Evolutionary conservation across 2,329 filamentous ascomycete species (phyloP), one percentile per base, ranked within the genome.

Genomic region (Cercospora sojina): DNA sequence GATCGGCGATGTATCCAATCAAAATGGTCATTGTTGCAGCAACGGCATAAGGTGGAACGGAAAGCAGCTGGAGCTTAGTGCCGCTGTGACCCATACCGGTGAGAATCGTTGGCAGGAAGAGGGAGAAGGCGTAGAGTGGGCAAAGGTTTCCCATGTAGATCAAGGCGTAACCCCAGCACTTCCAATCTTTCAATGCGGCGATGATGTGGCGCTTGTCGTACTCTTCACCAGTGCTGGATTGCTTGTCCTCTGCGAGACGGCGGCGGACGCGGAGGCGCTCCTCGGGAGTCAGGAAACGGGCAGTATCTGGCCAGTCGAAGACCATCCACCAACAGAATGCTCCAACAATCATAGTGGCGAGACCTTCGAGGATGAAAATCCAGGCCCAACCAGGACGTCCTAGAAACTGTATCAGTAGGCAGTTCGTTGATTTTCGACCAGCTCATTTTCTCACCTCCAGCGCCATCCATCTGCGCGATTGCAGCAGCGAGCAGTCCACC

Each of bases 1-100:
- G 86, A 76, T 97, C 93, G 0, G 92, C 92, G 47, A 91, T 79
- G 72, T 87, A 93, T 0, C 93, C 91, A 47, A 93, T 80, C 2
- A 81, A 63, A 3, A 94, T 83, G 0, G 91, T 94, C 8, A 92
- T 71, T 0, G 90, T 74, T 1, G 90, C 89, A 0, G 90, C 91
- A 0, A 83, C 86, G 0, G 87, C 90, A 73, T 94, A 94, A 0
- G 91, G 91, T 0, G 91, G 90, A 0, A 93, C 90, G 10, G 85
- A 88, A 56, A 93, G 84, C 2, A 94, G 83, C 73, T 94, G 91
- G 0, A 90, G 86, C 8, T 80, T 84, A 1, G 90, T 88, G 0
- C 83, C 83, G 80, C 32, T 13, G 79, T 90, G 86, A 12, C 85
- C 85, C 38, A 80, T 74, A 32, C 69, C 71, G 7, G 61, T 68